Base-by-base conservation (phyloP, 139 green algal genomes). In the Picochlorum costavermella region DNA sequence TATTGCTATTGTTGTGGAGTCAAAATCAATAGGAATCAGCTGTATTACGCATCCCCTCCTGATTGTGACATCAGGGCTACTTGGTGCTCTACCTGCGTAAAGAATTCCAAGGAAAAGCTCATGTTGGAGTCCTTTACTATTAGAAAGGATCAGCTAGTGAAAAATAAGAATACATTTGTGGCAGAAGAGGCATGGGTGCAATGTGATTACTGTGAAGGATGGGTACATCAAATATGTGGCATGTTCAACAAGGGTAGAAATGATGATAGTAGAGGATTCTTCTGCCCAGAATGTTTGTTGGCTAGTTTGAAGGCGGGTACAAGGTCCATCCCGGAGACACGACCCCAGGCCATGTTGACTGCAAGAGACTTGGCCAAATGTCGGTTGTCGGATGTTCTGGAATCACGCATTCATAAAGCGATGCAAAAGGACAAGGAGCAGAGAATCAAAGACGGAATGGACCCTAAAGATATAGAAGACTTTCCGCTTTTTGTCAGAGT, bases 191-290 rank as follows among this genome's bases (percentile, higher is more conserved):
- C 75, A 16, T 99, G 94, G 94, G 94, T 99, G 75, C 78, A 91
- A 67, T 99, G 94, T 73, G 92, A 98, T 75, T 44, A 70, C 46
- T 99, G 94, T 81, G 70, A 96, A 43, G 63, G 75, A 51, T 99
- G 94, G 94, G 83, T 96, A 67, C 94, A 99, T 77, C 80, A 95
- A 76, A 86, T 98, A 33, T 97, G 93, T 71, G 92, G 89, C 23
- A 75, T 98, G 10, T 98, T 98, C 81, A 98, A 98, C 80, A 90
- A 91, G 63, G 82, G 88, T 4, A 81, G 84, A 64, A 98, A 99
- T 76, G 81, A 92, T 59, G 75, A 86, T 31, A 79, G 92, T 36
- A 74, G 72, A 14, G 81, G 87, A 71, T 98, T 94, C 79, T 78
- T 92, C 37, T 99, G 94, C 78, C 94, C 94, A 2, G 64, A 84